phyloP scores from a whole-genome alignment of 768 basidiomycete genomes.

The Lactarius evosmus region DNA sequence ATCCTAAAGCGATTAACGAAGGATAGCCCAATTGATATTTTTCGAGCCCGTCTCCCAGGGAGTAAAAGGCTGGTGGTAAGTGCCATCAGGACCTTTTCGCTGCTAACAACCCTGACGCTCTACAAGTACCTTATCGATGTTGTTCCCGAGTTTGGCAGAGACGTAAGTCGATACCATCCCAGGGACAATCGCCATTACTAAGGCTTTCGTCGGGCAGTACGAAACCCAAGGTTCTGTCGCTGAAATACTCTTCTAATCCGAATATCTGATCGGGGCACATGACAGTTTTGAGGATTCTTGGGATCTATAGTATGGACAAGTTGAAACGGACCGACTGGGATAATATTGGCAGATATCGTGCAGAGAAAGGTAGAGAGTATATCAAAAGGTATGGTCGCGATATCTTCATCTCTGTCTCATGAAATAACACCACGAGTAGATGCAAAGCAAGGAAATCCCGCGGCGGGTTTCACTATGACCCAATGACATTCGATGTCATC shows the following conservation, averaged over 20 bases:
- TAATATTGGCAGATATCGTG: slow-evolving; percentile 2
- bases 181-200: neutral
- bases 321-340: slow-evolving; percentile 20
- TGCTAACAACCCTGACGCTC: neutral
- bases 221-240: slow-evolving; percentile 17
- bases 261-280: neutral
- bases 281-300: slow-evolving; percentile 13
- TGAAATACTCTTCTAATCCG: neutral
- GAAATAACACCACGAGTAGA: slow-evolving; percentile 10
- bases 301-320: slow-evolving; percentile 15
- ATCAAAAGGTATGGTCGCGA: slow-evolving; percentile 5
- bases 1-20: slow-evolving; percentile 22
- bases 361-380: slow-evolving; percentile 8
- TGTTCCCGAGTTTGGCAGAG: slow-evolving; percentile 17
- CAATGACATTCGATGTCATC: neutral
- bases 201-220: neutral
- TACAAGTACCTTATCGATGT: slow-evolving; percentile 24
- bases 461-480: slow-evolving; percentile 2
- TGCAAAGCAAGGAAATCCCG: slow-evolving; percentile 15
- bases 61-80: slow-evolving; percentile 21
- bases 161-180: slow-evolving; percentile 9
- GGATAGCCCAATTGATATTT: slow-evolving; percentile 23
- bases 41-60: slow-evolving; percentile 22
- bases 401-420: too few species aligned
- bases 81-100: neutral